Conservation (phyloP, 306 rosid genomes). For the Dryas octopetala region DNA sequence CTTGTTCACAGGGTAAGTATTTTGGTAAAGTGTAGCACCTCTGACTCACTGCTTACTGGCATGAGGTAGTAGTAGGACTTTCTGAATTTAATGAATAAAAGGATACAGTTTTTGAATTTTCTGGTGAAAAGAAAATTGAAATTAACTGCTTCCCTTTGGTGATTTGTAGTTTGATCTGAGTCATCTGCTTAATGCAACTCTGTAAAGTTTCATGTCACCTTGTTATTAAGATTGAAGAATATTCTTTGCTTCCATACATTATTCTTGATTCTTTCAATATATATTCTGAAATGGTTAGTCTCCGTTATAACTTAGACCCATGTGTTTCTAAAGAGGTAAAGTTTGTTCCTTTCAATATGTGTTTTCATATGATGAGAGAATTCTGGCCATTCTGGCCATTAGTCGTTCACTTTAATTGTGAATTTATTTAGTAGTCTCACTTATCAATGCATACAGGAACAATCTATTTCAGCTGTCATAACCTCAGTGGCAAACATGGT, state of each 20-base stretch:
- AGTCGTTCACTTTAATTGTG: neutral
- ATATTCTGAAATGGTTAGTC: neutral
- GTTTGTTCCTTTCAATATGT: neutral
- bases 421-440: slow-evolving; percentile 7
- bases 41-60: slow-evolving; percentile 21
- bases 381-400: neutral
- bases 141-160: neutral
- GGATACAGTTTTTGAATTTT: neutral
- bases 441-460: slow-evolving; percentile 63
- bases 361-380: neutral
- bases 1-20: slow-evolving; percentile 74
- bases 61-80: neutral
- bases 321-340: neutral
- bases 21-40: slow-evolving; percentile 15
- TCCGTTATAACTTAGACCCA: neutral
- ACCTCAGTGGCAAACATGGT: slow-evolving; percentile 76
- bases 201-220: neutral
- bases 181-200: neutral
- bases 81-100: neutral
- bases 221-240: neutral
- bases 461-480: slow-evolving; percentile 77
- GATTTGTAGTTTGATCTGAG: neutral
- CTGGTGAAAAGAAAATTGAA: neutral
- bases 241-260: neutral
- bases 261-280: neutral